Base-by-base conservation (phyloP, 805 yeast genomes). In the Candida krabiensis region DNA sequence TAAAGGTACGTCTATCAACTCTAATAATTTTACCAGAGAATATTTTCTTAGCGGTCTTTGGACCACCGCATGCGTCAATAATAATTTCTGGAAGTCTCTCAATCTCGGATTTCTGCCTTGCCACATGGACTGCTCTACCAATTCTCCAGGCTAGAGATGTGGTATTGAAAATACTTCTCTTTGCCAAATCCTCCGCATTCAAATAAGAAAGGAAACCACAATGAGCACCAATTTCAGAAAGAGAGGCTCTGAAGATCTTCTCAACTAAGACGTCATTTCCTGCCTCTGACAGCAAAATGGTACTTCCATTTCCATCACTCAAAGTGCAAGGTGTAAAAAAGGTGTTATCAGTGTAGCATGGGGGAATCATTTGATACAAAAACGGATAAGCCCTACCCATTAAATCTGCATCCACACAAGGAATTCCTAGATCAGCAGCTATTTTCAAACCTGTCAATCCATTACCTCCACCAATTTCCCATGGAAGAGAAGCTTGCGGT, bases 341-440 rank as follows among this genome's bases (percentile, higher is more conserved):
- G 19, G 44, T 21, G 9, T 29, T 24, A 22, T 41, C 38, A 3
- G 54, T 53, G 41, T 48, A 60, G 28, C 53, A 49, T n/a, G 44
- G 41, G 4, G 74, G 66, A 19, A 53, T 38, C 15, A 63, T 63
- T 46, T 70, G 75, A 53, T 62, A 64, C 24, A 54, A 58, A 3
- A 69, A 64, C 11, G 74, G 73, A 47, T 67, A 66, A n/a, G 75
- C 75, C 46, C 75, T 58, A 8, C 75, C 75, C 76, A 70, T 70
- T 35, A 68, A 45, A 43, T 70, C 76, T 23, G 61, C 57, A 53
- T 70, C 75, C 28, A 70, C 39, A 26, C 61, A 55, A 12, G 49
- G 46, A 21, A 48, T 23, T 4, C 44, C 41, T 4, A 52, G 33
- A 14, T 49, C 46, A 4, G 55, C 39, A n/a, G 43, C 47, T 12